phyloP scores from a whole-genome alignment of 768 basidiomycete species.

The Cyclocybe aegerita region DNA sequence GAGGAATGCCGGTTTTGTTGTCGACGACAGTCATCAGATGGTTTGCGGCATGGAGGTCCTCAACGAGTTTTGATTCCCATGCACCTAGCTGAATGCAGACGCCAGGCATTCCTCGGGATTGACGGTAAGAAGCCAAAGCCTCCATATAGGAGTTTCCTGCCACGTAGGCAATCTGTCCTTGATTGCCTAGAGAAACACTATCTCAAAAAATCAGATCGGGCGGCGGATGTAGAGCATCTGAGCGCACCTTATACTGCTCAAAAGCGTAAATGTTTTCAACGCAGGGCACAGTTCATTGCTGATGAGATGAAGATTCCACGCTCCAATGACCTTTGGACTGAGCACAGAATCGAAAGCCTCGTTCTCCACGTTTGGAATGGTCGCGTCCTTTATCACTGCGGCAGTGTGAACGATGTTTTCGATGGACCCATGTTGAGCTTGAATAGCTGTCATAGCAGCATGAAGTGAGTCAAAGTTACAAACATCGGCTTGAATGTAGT shows the following conservation, averaged over 20 bases:
- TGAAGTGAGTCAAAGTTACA: constrained; percentile 17
- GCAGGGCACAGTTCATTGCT: constrained; percentile 15
- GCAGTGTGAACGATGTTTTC: constrained; percentile 23
- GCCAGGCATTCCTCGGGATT: constrained; percentile 9
- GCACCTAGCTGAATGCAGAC: constrained; percentile 19
- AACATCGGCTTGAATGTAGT: constrained; percentile 23
- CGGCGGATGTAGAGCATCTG: background rate
- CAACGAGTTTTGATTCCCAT: constrained; percentile 18
- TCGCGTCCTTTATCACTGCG: constrained; percentile 21
- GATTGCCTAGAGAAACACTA: constrained; percentile 19
- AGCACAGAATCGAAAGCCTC: constrained; percentile 19
- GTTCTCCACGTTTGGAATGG: constrained; percentile 14
- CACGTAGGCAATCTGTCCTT: constrained; percentile 19
- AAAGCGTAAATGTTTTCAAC: constrained; percentile 18
- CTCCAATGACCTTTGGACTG: constrained; percentile 22
- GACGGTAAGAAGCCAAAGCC: constrained; percentile 12
- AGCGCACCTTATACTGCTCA: constrained; percentile 25
- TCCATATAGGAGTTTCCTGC: constrained; percentile 21
- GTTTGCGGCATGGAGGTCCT: constrained; percentile 7
- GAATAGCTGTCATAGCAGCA: constrained; percentile 5
- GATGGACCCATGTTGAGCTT: constrained; percentile 5
- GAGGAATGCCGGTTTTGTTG: constrained; percentile 20
- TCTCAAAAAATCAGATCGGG: background rate
- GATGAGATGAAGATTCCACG: constrained; percentile 27
- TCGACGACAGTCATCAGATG: constrained; percentile 8